Evolutionary conservation across 2,329 filamentous ascomycete genomes (phyloP).

Genomic region (Stachybotrys chlorohalonatus): DNA sequence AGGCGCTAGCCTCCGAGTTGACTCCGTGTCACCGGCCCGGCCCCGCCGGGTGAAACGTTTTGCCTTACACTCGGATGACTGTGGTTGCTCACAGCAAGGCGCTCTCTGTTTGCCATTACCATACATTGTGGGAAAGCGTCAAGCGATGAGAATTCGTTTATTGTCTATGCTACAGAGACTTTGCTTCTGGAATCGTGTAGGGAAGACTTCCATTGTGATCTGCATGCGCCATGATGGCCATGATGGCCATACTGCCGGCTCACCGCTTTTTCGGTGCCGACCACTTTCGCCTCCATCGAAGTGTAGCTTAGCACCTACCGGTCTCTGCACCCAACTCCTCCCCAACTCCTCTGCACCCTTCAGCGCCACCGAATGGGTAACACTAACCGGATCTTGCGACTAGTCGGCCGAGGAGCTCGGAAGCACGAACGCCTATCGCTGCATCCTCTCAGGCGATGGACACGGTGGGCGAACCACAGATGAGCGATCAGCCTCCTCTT

Average conservation of each 20-base stretch:
- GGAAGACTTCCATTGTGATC: not conserved
- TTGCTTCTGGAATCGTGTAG: too few relatives aligned
- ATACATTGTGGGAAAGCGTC: too few relatives aligned
- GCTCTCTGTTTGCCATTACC: too few relatives aligned
- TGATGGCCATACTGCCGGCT: not conserved
- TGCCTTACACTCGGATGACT: not conserved
- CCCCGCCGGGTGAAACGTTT: not conserved
- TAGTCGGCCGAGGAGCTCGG: not conserved
- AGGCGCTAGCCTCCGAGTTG: not conserved
- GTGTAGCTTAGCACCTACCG: too few relatives aligned
- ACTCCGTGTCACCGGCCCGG: not conserved
- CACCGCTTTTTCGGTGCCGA: constrained; percentile 1
- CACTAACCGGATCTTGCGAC: not conserved
- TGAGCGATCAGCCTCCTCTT: not conserved
- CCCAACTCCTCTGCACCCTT: not conserved
- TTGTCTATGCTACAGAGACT: too few relatives aligned
- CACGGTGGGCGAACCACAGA: not conserved
- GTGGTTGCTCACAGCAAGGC: not conserved
- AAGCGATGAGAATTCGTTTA: too few relatives aligned
- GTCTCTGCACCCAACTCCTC: not conserved
- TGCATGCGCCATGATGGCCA: not conserved
- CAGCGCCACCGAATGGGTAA: not conserved
- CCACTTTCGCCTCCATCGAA: not conserved
- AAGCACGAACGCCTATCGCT: not conserved
- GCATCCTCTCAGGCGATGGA: not conserved